Evolutionary conservation across 495 filamentous ascomycete species (phyloP), one percentile per base, ranked within the genome.

Genomic region (Daldinia bambusicola): DNA sequence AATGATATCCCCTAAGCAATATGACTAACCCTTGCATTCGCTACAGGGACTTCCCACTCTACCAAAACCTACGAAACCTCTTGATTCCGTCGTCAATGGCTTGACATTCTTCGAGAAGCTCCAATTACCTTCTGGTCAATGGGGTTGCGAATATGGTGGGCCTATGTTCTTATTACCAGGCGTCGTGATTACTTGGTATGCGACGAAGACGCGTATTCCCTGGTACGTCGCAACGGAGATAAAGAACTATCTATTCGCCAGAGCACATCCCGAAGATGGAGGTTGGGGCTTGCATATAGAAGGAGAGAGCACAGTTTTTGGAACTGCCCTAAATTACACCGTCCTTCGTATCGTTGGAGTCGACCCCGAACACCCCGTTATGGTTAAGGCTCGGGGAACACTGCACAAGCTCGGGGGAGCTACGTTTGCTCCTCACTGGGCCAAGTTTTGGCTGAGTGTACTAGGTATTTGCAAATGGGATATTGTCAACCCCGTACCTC

Each of bases 241-340:
- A 80, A 95, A 89, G 74, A 90, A 94, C 69, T 99, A 99, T 80
- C 88, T 99, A 12, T 95, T 94, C 76, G 91, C 92, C 12, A 89
- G 93, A 38, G 93, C 95, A 69, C 83, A 97, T 74, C 89, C 92
- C 0, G 88, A 92, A 34, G 94, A 99, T 82, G 95, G 95, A 30
- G 95, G 95, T 18, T 99, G 95, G 95, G 96, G 95, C 2, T 82
- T 99, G 30, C 96, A 99, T 75, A 97, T 97, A 61, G 95, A 98
- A 77, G 95, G 88, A n/a, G 91, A 97, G 69, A 96, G 91, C 76
- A 92, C 92, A 0, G 94, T 93, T 9, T 95, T 98, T 72, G 95
- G 95, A 20, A 98, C 93, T 0, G 84, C 84, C 5, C 89, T 97
- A 84, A 98, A 97, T 76, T 99, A 99, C 76, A 89, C 90, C n/a